Base-by-base conservation (phyloP, 2,329 filamentous ascomycete genomes). In the Alternaria sp. region DNA sequence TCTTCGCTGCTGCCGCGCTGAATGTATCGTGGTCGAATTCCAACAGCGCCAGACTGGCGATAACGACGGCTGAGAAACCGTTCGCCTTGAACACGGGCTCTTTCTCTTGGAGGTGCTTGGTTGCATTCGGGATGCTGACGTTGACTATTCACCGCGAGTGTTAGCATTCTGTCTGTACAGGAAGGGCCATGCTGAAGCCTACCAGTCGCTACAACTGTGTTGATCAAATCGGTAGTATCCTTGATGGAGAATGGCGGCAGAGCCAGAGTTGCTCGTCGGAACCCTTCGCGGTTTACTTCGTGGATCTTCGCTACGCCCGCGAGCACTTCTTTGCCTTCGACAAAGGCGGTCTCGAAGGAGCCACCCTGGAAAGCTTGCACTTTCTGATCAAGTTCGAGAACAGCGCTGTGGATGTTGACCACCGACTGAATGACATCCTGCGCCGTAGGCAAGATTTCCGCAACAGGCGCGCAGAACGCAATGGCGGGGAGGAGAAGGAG, bases 1-100 rank as follows among this genome's bases (percentile, higher is more conserved):
- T 68, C 44, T 46, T 61, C 49, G 65, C 45, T 9, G 55, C 56
- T 15, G 63, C 66, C 9, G 58, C 63, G 44, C 68, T 71, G 44
- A 71, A 71, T 12, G 64, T 63, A 23, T 71, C 69, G 46, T 71
- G 69, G 49, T 71, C 68, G 11, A 33, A 60, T 30, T 68, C 44
- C 56, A 71, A 18, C 20, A 71, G 46, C 11, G 58, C 46, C 30
- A 70, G 20, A 55, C 68, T 70, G 2, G 68, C 68, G 30, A 71
- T 63, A 3, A 71, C 63, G 2, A 62, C 45, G 0, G 60, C 41
- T 2, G 47, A 26, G 11, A 69, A 45, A 5, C 56, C 46, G 8
- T 67, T 59, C n/a, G 63, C 46, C 50, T 64, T 69, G 60, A 68
- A 69, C 5, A 49, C 60, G 0, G 61, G 25, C 3, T 61, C 50